Base-by-base conservation (phyloP, 2,329 filamentous ascomycete species). In the Kalaharituber pfeilii region DNA sequence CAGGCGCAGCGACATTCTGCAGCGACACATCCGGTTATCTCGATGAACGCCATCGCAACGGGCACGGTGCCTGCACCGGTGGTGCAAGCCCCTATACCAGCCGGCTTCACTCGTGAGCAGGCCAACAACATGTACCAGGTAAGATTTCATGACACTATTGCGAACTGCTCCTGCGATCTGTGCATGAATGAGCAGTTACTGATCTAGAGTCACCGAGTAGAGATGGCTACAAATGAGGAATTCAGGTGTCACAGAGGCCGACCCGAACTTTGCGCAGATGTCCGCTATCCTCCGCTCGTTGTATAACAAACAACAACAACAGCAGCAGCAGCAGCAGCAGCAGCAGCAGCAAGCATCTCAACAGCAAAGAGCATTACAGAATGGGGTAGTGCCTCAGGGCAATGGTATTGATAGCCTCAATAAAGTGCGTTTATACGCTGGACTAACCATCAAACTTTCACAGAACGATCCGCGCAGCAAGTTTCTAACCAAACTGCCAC, bases 181-280 rank as follows among this genome's bases (percentile, higher is more conserved):
- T 22, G 24, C 15, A 24, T 15, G 22, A 25, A 22, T 20, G 42
- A 22, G 25, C n/a, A 22, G 11, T 5, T 47, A 47, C 9, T 11
- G 22, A 25, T 11, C 24, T 47, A 9, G n/a, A n/a, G 33, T 18
- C 24, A 50, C 30, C 53, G 33, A 49, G 50, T 64, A 95, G 88
- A 87, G 86, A 76, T 91, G 84, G 61, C 82, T 84, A 66, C 79
- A 85, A 67, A 87, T 96, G 84, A 91, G 89, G 69, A 78, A 84
- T 54, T 76, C 82, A 64, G 88, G 88, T 62, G 82, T 93, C 24
- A 79, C 85, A 39, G 76, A 80, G 54, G 82, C 76, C 54, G 87
- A 96, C 65, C 89, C 89, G 47, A 88, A 96, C 67, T 88, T 82
- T 55, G 61, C 61, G 22, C 62, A 64, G n/a, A 56, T 64, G 42